Base-by-base conservation (phyloP, 1,139 yeast species). In the Scheffersomyces stambukii region DNA sequence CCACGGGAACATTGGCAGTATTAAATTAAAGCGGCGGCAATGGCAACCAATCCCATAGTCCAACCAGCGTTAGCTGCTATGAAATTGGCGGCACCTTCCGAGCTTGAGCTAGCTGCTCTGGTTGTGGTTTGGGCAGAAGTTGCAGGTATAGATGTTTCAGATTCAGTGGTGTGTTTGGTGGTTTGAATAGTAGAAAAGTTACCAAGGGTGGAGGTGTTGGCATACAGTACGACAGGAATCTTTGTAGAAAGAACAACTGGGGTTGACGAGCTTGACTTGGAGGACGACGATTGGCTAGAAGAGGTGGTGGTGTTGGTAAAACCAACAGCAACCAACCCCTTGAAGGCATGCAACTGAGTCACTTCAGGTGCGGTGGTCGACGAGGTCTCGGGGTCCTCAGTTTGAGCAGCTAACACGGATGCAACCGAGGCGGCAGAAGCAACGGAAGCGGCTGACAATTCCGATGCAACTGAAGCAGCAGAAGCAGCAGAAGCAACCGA, bases 301-400 rank as follows among this genome's bases (percentile, higher is more conserved):
- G 40, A 29, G 27, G 44, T 32, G 28, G 40, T 29, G 37, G 45
- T 41, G 41, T 53, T 35, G 24, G 52, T 43, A 7, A 71, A 64
- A 31, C 75, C 74, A 30, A 67, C 67, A 18, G 75, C 72, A 29
- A 66, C 45, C 25, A 70, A 57, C 35, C 77, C 75, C 35, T 57
- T 54, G 37, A 66, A 65, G 24, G 57, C 64, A 28, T 55, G 48
- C 37, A 68, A 59, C 21, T 48, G 36, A 15, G 50, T 45, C 15
- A 30, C 40, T 21, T 29, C 19, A 16, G 42, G 37, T 16, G 49
- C 43, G 27, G 45, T n/a, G n/a, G n/a, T n/a, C n/a, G n/a, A n/a
- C n/a, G n/a, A n/a, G n/a, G 15, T 4, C 3, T 4, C 12, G 27
- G n/a, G n/a, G n/a, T n/a, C n/a, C n/a, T n/a, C n/a, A n/a, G n/a